These are phyloP conservation scores for Sporothrix variecibatus DNA, from an alignment of 2,329 filamentous ascomycete genomes.

Conservation along the genomic window DNA sequence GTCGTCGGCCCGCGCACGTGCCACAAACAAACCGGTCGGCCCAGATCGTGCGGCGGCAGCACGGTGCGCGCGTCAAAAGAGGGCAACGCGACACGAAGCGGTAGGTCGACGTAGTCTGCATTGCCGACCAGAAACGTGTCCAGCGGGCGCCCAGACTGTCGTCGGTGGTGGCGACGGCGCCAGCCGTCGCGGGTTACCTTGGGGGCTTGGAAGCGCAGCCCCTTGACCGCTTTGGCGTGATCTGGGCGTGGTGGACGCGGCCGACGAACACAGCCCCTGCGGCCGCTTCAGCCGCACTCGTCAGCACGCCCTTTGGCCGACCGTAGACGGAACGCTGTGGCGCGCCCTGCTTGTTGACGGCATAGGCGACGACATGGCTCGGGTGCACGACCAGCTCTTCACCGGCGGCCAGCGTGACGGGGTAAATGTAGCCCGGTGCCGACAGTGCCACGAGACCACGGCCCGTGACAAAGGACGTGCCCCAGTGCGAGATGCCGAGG, in stretches of 20 bases:
- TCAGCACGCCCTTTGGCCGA: slow-evolving; percentile 20
- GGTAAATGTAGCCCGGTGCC: slow-evolving; percentile 86
- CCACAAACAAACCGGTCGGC: slow-evolving; percentile 89
- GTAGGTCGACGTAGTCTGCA: slow-evolving; percentile 74
- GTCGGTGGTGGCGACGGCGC: slow-evolving; percentile 42
- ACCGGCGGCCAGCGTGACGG: slow-evolving; percentile 74
- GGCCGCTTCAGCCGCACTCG: slow-evolving; percentile 40
- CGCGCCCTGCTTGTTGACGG: slow-evolving; percentile 64
- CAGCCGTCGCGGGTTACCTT: slow-evolving; percentile 38
- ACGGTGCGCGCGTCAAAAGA: slow-evolving; percentile 74
- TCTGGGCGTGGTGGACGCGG: slow-evolving; percentile 21
- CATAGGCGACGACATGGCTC: slow-evolving; percentile 88
- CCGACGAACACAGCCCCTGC: slow-evolving; percentile 12
- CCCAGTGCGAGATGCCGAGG: slow-evolving; percentile 85
- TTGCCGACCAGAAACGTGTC: slow-evolving; percentile 65
- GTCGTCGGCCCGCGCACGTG: slow-evolving; percentile 86
- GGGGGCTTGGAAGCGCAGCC: slow-evolving; percentile 75
- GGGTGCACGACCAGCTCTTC: slow-evolving; percentile 93
- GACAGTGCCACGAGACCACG: slow-evolving; percentile 82
- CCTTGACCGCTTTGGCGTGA: slow-evolving; percentile 16
- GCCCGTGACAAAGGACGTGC: slow-evolving; percentile 83
- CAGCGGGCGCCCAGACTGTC: slow-evolving; percentile 48
- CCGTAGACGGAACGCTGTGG: slow-evolving; percentile 77
- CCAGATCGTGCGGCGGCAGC: slow-evolving; percentile 80
- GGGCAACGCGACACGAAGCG: slow-evolving; percentile 63